Conservation (phyloP, 371 early-diverging fungal species). For the Mortierella sp. region DNA sequence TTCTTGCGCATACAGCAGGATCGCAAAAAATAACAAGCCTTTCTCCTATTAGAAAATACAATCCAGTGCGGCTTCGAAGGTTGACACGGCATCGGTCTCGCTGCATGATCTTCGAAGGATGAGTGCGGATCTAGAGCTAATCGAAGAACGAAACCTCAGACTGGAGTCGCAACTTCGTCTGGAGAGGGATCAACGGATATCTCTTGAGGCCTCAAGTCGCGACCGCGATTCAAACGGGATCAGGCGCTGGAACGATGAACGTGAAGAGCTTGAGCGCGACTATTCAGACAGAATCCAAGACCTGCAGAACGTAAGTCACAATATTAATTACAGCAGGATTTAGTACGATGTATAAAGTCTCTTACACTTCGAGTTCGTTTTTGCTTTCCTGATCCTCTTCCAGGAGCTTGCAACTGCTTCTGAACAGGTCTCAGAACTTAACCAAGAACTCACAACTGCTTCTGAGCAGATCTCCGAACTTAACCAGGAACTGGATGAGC, state of each 20-base stretch:
- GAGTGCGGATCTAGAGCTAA: constrained; percentile 22
- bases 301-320: constrained; percentile 25
- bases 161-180: constrained; percentile 28
- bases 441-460: constrained; percentile 25
- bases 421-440: constrained; percentile 32
- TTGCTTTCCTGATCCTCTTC: too few species aligned
- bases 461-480: constrained; percentile 35
- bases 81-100: constrained; percentile 12
- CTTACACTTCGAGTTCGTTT: too few species aligned
- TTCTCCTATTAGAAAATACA: constrained; percentile 33
- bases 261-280: constrained; percentile 21
- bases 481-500: constrained; percentile 28
- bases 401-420: constrained; percentile 27
- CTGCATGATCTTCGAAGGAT: constrained; percentile 28
- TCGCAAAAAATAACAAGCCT: neutral
- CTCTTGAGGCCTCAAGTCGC: constrained; percentile 14
- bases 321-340: too few species aligned
- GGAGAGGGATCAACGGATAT: constrained; percentile 28
- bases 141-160: constrained; percentile 32
- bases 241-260: constrained; percentile 31
- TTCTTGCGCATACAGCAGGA: neutral
- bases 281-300: constrained; percentile 16
- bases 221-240: constrained; percentile 14
- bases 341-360: too few species aligned
- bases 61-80: constrained; percentile 1